phyloP scores from a whole-genome alignment of 1,284 basidiomycete genomes.

The Rhodotorula mucilaginosa region DNA sequence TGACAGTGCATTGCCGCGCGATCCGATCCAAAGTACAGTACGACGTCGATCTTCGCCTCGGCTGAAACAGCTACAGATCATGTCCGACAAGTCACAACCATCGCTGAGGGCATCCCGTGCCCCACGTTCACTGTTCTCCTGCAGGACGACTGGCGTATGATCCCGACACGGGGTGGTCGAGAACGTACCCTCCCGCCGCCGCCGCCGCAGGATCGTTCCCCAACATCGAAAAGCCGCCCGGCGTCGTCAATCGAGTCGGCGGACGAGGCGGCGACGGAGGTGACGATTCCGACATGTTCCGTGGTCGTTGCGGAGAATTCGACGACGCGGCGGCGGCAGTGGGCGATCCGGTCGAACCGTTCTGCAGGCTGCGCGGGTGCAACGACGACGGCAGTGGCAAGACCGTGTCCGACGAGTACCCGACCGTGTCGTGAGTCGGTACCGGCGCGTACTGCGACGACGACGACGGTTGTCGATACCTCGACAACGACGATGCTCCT shows the following conservation, averaged over 20 bases:
- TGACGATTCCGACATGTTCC: background rate
- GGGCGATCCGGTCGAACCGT: background rate
- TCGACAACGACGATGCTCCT: background rate
- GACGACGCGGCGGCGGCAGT: background rate
- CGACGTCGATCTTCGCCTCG: too few relatives aligned
- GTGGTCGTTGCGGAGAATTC: background rate
- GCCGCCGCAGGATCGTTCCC: background rate
- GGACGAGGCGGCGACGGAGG: background rate
- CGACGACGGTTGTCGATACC: background rate
- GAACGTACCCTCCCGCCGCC: background rate
- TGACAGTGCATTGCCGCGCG: too few relatives aligned
- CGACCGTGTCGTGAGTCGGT: background rate
- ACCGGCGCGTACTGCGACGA: background rate
- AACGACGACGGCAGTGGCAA: background rate
- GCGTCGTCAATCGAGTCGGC: constrained; percentile 15
- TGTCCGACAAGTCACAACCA: too few relatives aligned
- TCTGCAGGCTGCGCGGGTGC: background rate
- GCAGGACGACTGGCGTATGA: too few relatives aligned
- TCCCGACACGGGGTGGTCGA: too few relatives aligned
- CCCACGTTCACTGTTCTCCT: too few relatives aligned
- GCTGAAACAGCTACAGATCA: too few relatives aligned
- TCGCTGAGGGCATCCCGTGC: too few relatives aligned
- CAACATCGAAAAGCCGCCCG: background rate
- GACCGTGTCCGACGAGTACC: background rate
- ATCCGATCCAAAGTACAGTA: too few relatives aligned